A percentile compares a stretch with the other conserved stretches of the same genome.
These are phyloP conservation scores for Picea glauca DNA, from an alignment of 75 land plant species.

Conservation along the genomic window DNA sequence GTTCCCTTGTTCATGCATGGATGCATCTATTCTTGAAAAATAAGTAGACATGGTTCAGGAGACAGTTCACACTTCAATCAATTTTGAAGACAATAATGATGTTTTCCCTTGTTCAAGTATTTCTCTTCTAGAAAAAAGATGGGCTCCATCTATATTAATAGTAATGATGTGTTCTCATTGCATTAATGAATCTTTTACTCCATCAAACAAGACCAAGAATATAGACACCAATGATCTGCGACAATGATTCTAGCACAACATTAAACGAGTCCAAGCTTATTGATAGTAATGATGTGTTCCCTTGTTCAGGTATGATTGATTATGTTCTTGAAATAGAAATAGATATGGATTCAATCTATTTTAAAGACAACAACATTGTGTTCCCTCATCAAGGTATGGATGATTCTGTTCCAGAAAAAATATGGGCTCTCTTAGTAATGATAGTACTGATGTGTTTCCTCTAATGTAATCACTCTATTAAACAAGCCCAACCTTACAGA, in stretches of 20 bases:
- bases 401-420: background rate
- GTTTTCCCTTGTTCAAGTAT: background rate
- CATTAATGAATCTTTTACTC: background rate
- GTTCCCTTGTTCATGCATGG: background rate
- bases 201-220: background rate
- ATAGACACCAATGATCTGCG: background rate
- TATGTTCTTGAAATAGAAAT: background rate
- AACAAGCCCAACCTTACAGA: background rate
- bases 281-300: background rate
- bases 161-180: no score
- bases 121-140: background rate
- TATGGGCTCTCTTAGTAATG: background rate
- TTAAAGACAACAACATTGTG: background rate
- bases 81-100: background rate
- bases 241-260: no score
- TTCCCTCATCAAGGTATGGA: background rate
- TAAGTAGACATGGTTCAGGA: no score
- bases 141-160: no score
- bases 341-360: background rate
- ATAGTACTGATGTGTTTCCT: background rate
- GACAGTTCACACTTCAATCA: no score
- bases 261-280: background rate
- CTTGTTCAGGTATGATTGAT: background rate
- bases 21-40: background rate
- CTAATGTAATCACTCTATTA: background rate